phyloP scores from a whole-genome alignment of 139 green algal species.

The Nannochloris sp. region DNA sequence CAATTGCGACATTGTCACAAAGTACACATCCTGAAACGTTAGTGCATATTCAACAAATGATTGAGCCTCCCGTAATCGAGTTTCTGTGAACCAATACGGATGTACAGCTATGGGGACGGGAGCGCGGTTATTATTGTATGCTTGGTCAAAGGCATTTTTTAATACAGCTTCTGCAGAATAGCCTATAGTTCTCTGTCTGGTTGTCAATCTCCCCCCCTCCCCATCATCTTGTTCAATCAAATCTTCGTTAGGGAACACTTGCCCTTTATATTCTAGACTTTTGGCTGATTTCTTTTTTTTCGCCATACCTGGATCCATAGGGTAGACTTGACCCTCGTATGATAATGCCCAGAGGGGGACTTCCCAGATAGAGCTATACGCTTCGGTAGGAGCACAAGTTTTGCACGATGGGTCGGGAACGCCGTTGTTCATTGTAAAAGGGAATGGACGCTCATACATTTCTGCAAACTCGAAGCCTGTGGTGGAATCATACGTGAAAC shows the following conservation, averaged over 20 bases:
- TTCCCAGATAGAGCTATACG: conserved; percentile 12
- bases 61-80: too few relatives aligned
- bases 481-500: conserved; percentile 21
- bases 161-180: too few relatives aligned
- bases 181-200: too few relatives aligned
- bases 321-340: background rate
- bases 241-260: too few relatives aligned
- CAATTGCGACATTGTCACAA: conserved; percentile 22
- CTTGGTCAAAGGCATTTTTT: conserved; percentile 26
- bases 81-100: conserved; percentile 18
- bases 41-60: conserved; percentile 18
- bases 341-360: conserved; percentile 13
- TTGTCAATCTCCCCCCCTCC: too few relatives aligned
- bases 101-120: conserved; percentile 18
- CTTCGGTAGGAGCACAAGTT: background rate
- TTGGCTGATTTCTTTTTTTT: too few relatives aligned
- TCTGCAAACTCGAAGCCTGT: conserved; percentile 7
- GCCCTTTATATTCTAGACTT: too few relatives aligned
- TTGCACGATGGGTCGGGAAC: conserved; percentile 7
- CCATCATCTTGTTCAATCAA: too few relatives aligned
- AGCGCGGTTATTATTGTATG: conserved; percentile 22
- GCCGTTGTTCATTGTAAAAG: conserved; percentile 21
- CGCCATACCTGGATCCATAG: too few relatives aligned
- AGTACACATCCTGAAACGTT: conserved; percentile 9
- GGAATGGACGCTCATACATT: conserved; percentile 4